Evolutionary conservation across 2,329 filamentous ascomycete species (phyloP), one percentile per base, ranked within the genome.

Genomic region (Clonostachys rhizophaga): DNA sequence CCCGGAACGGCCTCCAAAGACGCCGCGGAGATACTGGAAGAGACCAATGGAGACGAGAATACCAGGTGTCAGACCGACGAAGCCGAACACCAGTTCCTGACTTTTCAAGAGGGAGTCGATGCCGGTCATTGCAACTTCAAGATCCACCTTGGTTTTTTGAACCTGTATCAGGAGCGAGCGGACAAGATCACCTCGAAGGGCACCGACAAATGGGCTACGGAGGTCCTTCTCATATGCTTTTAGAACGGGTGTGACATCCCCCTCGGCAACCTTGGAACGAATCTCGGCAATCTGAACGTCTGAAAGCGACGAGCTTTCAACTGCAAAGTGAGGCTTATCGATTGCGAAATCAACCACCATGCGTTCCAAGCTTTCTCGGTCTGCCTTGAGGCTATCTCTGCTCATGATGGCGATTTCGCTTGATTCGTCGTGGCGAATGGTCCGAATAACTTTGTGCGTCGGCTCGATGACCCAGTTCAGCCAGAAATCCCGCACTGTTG

Each of bases 361-460:
- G 43, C 94, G 86, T 65, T 99, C 92, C 34, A 99, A 72, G 60
- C 91, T 96, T 46, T 91, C 89, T 34, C 90, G 83, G 62, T 99
- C 94, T 2, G 91, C 91, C 62, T 87, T 85, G 18, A 99, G 78
- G 55, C 91, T 96, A 55, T 92, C 87, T 49, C 90, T 89, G 69
- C 91, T 96, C 87, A 99, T 94, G 54, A 99, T 88, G 41, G 92
- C 94, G 54, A 99, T 92, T 62, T 97, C 92, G 61, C 90, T 96
- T 55, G 84, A 87, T 57, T 89, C 84, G 58, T 97, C 90, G 64
- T 97, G 94, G 6, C 92, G 84, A 55, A 99, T 97, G 0, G 94
- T 99, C 43, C 86, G 84, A 49, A 99, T 81, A 16, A 99, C 77
- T 62, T 90, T 92, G 56, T 83, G 83, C 1, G 83, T 76, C 0